Base-by-base conservation (phyloP, 352 stramenopile genomes). In the Thalassiosira hispida region DNA sequence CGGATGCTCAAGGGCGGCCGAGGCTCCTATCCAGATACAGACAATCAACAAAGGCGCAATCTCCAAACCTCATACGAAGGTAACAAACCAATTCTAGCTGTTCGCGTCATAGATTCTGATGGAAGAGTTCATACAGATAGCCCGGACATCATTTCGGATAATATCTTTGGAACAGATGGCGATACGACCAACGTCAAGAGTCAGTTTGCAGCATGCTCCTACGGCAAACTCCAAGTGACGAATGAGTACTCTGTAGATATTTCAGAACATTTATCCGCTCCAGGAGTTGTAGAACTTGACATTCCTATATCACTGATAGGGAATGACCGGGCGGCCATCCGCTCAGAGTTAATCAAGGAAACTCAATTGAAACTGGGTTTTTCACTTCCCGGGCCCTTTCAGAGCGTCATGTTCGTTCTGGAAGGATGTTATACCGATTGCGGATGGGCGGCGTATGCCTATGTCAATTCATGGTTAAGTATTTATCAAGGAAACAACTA, bases 101-200 rank as follows among this genome's bases (percentile, higher is more conserved):
- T 83, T 18, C 65, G 62, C 4, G 76, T 83, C 14, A 73, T 40
- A n/a, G 76, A 83, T 42, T 23, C 40, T 11, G 63, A 65, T n/a
- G 68, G 76, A 38, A 33, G 46, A 52, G 35, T n/a, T 20, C 38
- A 59, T 29, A 16, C 31, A 7, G 60, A 75, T 14, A 71, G 29
- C 42, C 25, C 62, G 11, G 16, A 40, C 7, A 44, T 27, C 4
- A 66, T 88, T 23, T 70, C 38, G 11, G 70, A 88, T 56, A 72
- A 83, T 23, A 64, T 87, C 18, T 85, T 88, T 79, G 84, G 79
- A 14, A 83, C 80, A 1, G 44, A 57, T 31, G 77, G 70, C 1
- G 70, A 88, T 66, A 14, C 18, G 0, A 3, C 49, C 3, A 88
- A 72, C 33, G 12, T 87, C 1, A 80, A 73, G 18, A 71, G 29